These are phyloP conservation scores for Nicotiana benthamiana DNA, from an alignment of 257 asterid species.

Conservation along the genomic window DNA sequence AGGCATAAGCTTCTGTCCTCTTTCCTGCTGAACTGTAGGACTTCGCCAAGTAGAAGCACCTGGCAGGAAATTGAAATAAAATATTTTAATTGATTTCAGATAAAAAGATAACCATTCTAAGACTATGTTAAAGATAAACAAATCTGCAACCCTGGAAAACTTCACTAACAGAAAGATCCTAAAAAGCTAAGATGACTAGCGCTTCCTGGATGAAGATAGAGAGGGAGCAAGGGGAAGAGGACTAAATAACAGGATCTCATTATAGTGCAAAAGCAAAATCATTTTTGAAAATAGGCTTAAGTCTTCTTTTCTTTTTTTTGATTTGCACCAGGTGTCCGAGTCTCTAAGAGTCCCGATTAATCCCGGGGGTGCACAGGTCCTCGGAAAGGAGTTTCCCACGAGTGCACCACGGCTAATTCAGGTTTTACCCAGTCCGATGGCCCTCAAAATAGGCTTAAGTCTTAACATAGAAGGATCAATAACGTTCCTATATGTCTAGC, in stretches of 20 bases:
- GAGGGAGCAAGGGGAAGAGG: not conserved
- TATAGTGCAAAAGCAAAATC: not conserved
- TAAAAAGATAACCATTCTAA: not conserved
- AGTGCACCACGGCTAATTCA: too few relatives aligned
- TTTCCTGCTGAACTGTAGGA: conserved; percentile 93
- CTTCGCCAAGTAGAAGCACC: conserved; percentile 94
- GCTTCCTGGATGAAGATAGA: not conserved
- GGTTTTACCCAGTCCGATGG: too few relatives aligned
- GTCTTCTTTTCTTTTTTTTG: too few relatives aligned
- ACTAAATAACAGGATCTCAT: not conserved
- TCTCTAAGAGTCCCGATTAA: too few relatives aligned
- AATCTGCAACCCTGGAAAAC: not conserved
- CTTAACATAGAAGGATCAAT: not conserved
- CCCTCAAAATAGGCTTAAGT: not conserved
- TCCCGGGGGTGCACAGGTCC: too few relatives aligned
- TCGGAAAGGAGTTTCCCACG: too few relatives aligned
- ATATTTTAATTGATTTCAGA: conserved; percentile 5
- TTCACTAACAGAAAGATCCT: not conserved
- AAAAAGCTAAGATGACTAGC: conserved; percentile 2
- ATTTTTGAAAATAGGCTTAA: not conserved
- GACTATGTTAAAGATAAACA: not conserved
- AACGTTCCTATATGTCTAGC: not conserved
- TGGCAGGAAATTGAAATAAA: conserved; percentile 27
- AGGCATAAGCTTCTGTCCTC: conserved; percentile 88
- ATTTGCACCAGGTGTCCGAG: too few relatives aligned